These are phyloP conservation scores for Nemania bipapillata DNA, from an alignment of 2,329 filamentous ascomycete genomes.

Conservation along the genomic window DNA sequence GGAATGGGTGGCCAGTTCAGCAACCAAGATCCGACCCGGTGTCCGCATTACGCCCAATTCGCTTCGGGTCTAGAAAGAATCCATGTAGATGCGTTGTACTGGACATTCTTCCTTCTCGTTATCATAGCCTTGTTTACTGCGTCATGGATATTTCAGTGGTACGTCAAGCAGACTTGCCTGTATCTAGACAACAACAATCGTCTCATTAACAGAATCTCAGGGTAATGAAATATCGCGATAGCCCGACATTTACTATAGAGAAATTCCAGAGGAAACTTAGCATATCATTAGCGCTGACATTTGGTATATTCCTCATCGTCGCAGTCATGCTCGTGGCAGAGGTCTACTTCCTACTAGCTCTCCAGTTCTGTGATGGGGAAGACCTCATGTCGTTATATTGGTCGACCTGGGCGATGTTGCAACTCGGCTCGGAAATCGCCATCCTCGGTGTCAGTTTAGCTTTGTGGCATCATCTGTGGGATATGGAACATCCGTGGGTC, in stretches of 20 bases:
- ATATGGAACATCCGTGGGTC: slow-evolving; percentile 64
- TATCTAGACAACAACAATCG: background rate
- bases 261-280: slow-evolving; percentile 54
- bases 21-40: slow-evolving; percentile 49
- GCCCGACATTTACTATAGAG: slow-evolving; percentile 50
- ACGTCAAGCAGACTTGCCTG: background rate
- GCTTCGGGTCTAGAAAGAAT: slow-evolving; percentile 51
- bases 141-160: slow-evolving; percentile 55
- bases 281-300: slow-evolving; percentile 57
- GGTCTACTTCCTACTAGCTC: slow-evolving; percentile 63
- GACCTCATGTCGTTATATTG: slow-evolving; percentile 70
- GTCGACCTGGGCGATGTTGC: slow-evolving; percentile 70
- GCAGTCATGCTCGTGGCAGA: slow-evolving; percentile 63
- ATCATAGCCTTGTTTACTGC: slow-evolving; percentile 53
- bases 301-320: slow-evolving; percentile 59
- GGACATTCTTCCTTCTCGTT: slow-evolving; percentile 55
- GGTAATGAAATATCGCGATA: slow-evolving; percentile 53
- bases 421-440: slow-evolving; percentile 68
- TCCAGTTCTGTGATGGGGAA: slow-evolving; percentile 70
- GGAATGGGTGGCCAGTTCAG: slow-evolving; percentile 54
- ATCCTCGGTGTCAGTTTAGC: slow-evolving; percentile 67
- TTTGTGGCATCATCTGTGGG: slow-evolving; percentile 61
- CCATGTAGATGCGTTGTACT: slow-evolving; percentile 56
- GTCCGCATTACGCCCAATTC: slow-evolving; percentile 56
- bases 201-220: slow-evolving; percentile 32